Base-by-base conservation (phyloP, 169 alveolate genomes). In the Babesia sp. region DNA sequence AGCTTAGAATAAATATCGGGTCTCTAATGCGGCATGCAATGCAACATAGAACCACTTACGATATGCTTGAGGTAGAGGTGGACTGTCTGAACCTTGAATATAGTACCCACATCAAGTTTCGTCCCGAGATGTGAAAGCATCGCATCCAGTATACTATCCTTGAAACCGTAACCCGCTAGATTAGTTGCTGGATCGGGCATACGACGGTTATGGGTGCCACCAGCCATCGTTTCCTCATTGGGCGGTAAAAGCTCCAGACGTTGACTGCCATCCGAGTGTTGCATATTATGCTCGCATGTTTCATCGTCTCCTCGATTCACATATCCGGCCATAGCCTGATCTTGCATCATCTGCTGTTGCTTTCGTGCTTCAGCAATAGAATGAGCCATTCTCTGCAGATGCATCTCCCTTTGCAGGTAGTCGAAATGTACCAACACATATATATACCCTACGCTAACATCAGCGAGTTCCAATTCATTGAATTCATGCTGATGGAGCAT, bases 101-200 rank as follows among this genome's bases (percentile, higher is more conserved):
- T 31, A n/a, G 87, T 79, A 28, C 77, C 67, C 31, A 79, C 82
- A 20, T 79, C 83, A 48, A 79, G 46, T 39, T 79, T 79, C 22
- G 64, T 39, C 24, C 75, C 82, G 24, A 79, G 51, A n/a, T 51
- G 74, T 24, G 72, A 56, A 14, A 79, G 58, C 72, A 79, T 57
- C 31, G 59, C 74, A 54, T 79, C 87, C 3, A 79, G 78, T 20
- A 63, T 50, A 29, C 33, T 14, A 24, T 69, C 69, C 24, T 31
- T 45, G 39, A 64, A 64, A 1, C 74, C 74, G 26, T 64, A 64
- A 7, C 50, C 54, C 2, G 55, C 3, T 18, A 64, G 37, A 37
- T 64, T 64, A 12, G 48, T 36, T 3, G 50, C 53, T n/a, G 74
- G 61, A 42, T 39, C 41, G 0, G 71, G 71, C 42, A 45, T 61